These are phyloP conservation scores for Phyllostachys edulis DNA, from an alignment of 176 grass and related monocot genomes.

Conservation along the genomic window DNA sequence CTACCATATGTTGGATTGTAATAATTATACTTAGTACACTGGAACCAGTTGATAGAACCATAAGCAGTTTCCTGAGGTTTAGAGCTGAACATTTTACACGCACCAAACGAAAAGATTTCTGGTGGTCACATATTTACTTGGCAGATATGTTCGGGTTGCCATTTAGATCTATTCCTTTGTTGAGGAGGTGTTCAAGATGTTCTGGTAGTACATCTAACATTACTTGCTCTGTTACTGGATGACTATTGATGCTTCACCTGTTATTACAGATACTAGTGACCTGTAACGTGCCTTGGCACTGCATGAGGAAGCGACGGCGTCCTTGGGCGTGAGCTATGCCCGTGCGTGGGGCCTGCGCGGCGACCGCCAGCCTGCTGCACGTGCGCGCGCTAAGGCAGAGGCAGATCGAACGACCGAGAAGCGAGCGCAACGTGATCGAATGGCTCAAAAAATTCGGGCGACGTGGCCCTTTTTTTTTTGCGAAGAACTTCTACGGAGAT, in stretches of 20 bases:
- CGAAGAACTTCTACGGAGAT: too few relatives aligned
- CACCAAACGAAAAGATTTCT: neutral
- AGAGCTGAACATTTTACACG: neutral
- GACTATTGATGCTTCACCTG: neutral
- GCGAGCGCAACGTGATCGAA: too few relatives aligned
- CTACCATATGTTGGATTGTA: neutral
- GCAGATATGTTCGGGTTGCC: neutral
- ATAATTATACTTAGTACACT: neutral
- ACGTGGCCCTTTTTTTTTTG: too few relatives aligned
- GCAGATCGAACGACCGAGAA: too few relatives aligned
- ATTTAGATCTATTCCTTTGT: neutral
- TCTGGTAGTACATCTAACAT: neutral
- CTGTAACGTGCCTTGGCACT: too few relatives aligned
- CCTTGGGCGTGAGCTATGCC: too few relatives aligned
- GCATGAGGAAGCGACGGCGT: too few relatives aligned
- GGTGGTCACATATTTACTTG: neutral
- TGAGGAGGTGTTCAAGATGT: neutral
- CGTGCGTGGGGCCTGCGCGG: too few relatives aligned
- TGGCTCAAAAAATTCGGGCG: too few relatives aligned
- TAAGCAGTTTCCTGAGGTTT: neutral
- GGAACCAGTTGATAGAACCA: neutral
- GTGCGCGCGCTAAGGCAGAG: too few relatives aligned
- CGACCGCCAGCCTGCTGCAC: too few relatives aligned
- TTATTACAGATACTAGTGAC: neutral
- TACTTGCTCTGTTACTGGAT: constrained; percentile 18